Base-by-base conservation (phyloP, 2,329 filamentous ascomycete genomes). In the Rhynchosporium graminicola region DNA sequence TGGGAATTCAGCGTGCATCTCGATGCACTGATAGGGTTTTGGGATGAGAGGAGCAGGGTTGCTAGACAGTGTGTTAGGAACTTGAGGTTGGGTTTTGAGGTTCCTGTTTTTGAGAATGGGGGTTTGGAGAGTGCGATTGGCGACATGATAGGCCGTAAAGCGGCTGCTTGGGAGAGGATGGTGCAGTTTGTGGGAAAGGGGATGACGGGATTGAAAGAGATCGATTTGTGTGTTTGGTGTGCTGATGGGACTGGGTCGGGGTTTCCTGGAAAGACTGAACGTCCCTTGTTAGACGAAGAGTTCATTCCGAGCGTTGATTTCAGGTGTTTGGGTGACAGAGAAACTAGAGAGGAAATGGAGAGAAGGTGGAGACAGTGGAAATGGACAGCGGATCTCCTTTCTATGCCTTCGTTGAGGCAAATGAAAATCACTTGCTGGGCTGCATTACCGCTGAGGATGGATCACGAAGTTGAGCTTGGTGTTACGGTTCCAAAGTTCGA, bases 171-270 rank as follows among this genome's bases (percentile, higher is more conserved):
- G 71, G 28, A 48, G 8, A 38, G n/a, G n/a, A 29, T 69, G 9
- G 69, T 67, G 36, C 26, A 28, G 4, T 68, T 62, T 57, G 4
- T 70, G 1, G 52, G 29, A 20, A 42, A 52, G 4, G 60, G 68
- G 26, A 20, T 70, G 36, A 31, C 1, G 2, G 60, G 63, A 7
- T 45, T 72, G 43, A 55, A 52, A 43, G 45, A 20, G 9, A 12
- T 73, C 2, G 69, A 72, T 63, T 57, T 72, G 26, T 70, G 63
- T 28, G 33, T 72, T 43, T 73, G 71, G 71, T 62, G 63, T 29
- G 38, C 43, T 13, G 46, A 42, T n/a, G 55, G 63, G 15, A 52
- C 13, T 28, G 4, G 20, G 15, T 5, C n/a, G 6, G 1, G 9
- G 2, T 60, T 63, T 45, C 26, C 28, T 20, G 26, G 9, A 13